Evolutionary conservation across 768 basidiomycete genomes (phyloP).

Genomic region (Lactarius pseudohatsudake): DNA sequence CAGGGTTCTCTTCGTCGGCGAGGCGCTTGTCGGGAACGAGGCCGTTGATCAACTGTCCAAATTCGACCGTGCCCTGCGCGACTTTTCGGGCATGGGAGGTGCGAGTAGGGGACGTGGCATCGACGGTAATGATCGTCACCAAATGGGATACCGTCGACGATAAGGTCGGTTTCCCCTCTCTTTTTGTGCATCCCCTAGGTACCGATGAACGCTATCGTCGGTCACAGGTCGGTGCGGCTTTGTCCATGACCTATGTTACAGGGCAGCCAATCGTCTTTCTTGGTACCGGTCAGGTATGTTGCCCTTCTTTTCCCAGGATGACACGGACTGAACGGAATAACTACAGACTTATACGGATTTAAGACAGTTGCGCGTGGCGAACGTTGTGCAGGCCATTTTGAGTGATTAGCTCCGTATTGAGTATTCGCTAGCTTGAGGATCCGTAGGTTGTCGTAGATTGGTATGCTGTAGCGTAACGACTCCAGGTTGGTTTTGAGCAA

Average conservation of each 20-base stretch:
- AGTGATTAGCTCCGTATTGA: constrained; percentile 48
- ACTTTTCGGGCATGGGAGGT: constrained; percentile 76
- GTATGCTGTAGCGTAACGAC: too few species aligned
- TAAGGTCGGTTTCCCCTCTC: constrained; percentile 56
- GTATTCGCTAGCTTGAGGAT: too few species aligned
- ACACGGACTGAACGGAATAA: background rate
- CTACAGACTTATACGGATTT: constrained; percentile 93
- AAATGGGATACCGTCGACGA: constrained; percentile 99
- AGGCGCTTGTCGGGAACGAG: constrained; percentile 97
- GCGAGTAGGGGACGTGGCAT: constrained; percentile 82
- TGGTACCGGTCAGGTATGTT: constrained; percentile 89
- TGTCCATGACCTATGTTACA: constrained; percentile 99
- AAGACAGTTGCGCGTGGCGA: constrained; percentile 83
- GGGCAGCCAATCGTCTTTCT: constrained; percentile 99
- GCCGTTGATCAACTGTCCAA: constrained; percentile 97
- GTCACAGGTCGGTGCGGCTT: constrained; percentile 88
- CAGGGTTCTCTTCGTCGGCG: constrained; percentile 97
- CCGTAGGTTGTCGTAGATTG: too few species aligned
- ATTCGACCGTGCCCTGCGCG: constrained; percentile 90
- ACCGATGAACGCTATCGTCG: constrained; percentile 4
- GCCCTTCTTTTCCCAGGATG: background rate
- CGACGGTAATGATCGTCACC: constrained; percentile 96
- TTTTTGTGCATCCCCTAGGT: background rate
- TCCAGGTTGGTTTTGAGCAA: too few species aligned
- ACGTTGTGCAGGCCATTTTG: constrained; percentile 92